Evolutionary conservation across 2,329 filamentous ascomycete genomes (phyloP).

Genomic region (Botrytis porri): DNA sequence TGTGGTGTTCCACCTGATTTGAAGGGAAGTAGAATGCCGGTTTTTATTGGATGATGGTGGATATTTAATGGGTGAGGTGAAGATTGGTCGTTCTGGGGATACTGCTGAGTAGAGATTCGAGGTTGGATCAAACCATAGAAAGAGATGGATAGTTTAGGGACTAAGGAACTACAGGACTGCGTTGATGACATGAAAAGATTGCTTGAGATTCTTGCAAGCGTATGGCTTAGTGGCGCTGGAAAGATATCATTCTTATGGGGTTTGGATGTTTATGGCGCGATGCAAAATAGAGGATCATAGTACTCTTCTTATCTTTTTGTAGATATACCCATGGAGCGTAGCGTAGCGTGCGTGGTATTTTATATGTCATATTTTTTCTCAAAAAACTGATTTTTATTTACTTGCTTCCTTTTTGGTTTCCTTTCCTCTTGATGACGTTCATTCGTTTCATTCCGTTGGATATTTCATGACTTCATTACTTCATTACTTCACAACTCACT

Average conservation of each 20-base stretch:
- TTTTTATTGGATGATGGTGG: constrained; percentile 47
- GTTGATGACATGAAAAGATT: background rate
- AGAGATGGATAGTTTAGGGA: background rate
- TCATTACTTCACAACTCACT: background rate
- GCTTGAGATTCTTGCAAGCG: background rate
- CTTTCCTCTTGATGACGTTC: background rate
- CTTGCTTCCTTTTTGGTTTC: background rate
- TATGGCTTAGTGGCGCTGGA: background rate
- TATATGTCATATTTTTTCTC: background rate
- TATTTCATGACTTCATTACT: background rate
- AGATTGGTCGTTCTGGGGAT: background rate
- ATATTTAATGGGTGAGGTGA: background rate
- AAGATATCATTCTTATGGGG: background rate
- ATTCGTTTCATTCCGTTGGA: background rate
- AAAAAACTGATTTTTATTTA: background rate
- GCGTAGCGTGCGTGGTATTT: background rate
- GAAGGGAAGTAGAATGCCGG: constrained; percentile 52
- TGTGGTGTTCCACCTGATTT: constrained; percentile 54
- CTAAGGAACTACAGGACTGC: background rate
- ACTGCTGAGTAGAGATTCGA: background rate
- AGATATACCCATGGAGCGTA: constrained; percentile 8
- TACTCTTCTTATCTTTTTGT: background rate
- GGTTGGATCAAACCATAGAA: background rate
- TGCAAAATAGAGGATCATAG: constrained; percentile 4
- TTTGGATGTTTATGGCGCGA: background rate